Evolutionary conservation across 768 basidiomycete genomes (phyloP).

Genomic region (Phaeotremella fagi): DNA sequence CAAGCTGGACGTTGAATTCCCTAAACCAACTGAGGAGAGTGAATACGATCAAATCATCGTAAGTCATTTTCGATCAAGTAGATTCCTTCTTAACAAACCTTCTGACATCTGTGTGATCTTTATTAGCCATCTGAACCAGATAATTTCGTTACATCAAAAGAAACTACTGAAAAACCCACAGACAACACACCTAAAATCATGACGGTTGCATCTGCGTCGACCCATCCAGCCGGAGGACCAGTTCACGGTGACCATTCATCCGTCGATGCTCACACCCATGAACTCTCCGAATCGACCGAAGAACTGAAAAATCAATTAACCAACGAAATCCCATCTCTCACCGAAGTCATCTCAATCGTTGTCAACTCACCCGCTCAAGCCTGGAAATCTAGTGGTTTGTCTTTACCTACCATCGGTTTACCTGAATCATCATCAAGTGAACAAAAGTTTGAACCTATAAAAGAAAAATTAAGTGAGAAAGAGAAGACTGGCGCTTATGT

Average conservation of each 20-base stretch:
- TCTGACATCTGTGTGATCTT: conserved; percentile 1
- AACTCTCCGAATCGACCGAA: conserved; percentile 11
- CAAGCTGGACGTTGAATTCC: conserved; percentile 30
- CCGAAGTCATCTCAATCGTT: conserved; percentile 22
- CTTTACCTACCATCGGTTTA: conserved; percentile 21
- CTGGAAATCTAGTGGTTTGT: conserved; percentile 29
- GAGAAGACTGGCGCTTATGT: conserved; percentile 55
- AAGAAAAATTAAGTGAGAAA: conserved; percentile 47
- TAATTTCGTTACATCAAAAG: conserved; percentile 56
- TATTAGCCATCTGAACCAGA: conserved; percentile 61
- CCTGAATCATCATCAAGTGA: conserved; percentile 12
- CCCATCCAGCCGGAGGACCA: conserved; percentile 55
- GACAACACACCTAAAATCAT: conserved; percentile 51
- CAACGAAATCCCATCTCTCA: conserved; percentile 17
- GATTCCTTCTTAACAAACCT: background rate
- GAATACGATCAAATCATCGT: conserved; percentile 41
- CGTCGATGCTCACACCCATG: conserved; percentile 26
- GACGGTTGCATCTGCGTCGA: conserved; percentile 54
- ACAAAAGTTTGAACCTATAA: conserved; percentile 27
- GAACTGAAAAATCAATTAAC: conserved; percentile 8
- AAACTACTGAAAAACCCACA: conserved; percentile 35
- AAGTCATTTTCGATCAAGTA: conserved; percentile 5
- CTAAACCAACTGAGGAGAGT: conserved; percentile 18
- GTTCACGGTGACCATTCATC: conserved; percentile 50
- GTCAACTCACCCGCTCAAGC: conserved; percentile 18